phyloP scores from a whole-genome alignment of 176 grass and related monocot species.

The Oryza glaberrima region DNA sequence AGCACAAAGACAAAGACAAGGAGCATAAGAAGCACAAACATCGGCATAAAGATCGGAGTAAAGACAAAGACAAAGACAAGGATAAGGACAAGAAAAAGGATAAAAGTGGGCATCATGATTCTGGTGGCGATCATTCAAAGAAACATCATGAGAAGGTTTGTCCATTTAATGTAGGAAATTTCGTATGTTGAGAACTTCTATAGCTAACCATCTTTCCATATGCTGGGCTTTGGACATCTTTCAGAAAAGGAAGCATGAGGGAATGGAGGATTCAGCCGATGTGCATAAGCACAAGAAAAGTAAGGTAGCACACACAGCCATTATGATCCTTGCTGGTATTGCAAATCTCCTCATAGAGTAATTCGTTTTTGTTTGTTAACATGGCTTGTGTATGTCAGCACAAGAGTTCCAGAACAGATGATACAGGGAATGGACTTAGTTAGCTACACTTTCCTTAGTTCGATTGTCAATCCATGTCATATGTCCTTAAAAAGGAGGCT shows the following conservation, averaged over 20 bases:
- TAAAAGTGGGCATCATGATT: slow-evolving; percentile 91
- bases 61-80: slow-evolving; percentile 87
- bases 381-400: slow-evolving; percentile 41
- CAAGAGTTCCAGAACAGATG: slow-evolving; percentile 66
- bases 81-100: slow-evolving; percentile 90
- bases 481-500: slow-evolving; percentile 23
- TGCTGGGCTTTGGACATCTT: slow-evolving; percentile 21
- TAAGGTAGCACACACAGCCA: slow-evolving; percentile 55
- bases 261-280: slow-evolving; percentile 52
- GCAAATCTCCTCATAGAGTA: not conserved
- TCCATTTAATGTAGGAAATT: slow-evolving; percentile 18
- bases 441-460: slow-evolving; percentile 38
- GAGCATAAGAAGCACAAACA: slow-evolving; percentile 98
- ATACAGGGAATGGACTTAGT: slow-evolving; percentile 52
- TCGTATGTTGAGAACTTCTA: slow-evolving; percentile 1
- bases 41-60: slow-evolving; percentile 89
- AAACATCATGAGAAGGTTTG: slow-evolving; percentile 89
- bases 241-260: slow-evolving; percentile 74
- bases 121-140: slow-evolving; percentile 70
- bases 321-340: slow-evolving; percentile 22
- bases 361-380: slow-evolving; percentile 22
- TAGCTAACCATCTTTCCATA: slow-evolving; percentile 17
- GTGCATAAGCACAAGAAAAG: slow-evolving; percentile 77
- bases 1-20: slow-evolving; percentile 87
- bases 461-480: slow-evolving; percentile 37